A percentile compares a stretch with the other conserved stretches of the same genome.
phyloP scores from a whole-genome alignment of 331 rosid genomes.

The Malus hybrid region DNA sequence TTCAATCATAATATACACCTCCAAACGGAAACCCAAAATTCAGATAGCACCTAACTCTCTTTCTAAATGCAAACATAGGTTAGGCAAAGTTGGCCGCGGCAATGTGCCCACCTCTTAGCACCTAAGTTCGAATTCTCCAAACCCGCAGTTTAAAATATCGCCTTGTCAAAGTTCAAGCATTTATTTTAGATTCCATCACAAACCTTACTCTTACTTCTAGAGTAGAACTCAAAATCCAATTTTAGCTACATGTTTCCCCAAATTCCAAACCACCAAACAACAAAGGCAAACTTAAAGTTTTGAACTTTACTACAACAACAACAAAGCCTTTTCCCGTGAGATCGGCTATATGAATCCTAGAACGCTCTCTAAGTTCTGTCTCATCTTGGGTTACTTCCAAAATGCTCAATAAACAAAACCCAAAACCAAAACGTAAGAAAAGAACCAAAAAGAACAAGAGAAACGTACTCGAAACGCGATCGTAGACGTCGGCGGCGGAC shows the following conservation, averaged over 20 bases:
- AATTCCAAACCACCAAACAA: not conserved
- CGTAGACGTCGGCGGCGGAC: slow-evolving; percentile 87
- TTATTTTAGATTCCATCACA: not conserved
- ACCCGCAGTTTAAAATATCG: not conserved
- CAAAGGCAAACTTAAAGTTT: not conserved
- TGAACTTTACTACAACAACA: not conserved
- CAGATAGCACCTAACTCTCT: not conserved
- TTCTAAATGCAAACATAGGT: not conserved
- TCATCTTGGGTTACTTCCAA: not conserved
- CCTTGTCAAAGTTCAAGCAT: not conserved
- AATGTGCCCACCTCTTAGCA: not conserved
- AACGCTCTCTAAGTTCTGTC: too few species aligned
- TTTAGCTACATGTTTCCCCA: not conserved
- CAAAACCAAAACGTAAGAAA: too few species aligned
- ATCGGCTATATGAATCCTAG: too few species aligned
- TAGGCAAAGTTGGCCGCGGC: not conserved
- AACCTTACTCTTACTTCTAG: too few species aligned
- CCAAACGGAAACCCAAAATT: too few species aligned
- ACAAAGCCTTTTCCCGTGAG: too few species aligned
- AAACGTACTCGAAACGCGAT: slow-evolving; percentile 76
- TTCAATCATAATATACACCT: too few species aligned
- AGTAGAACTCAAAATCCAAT: too few species aligned
- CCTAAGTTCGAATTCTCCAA: not conserved
- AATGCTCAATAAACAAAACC: not conserved
- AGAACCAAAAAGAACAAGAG: not conserved